These are phyloP conservation scores for Coniochaeta sp. DNA, from an alignment of 2,329 filamentous ascomycete genomes.

Conservation along the genomic window DNA sequence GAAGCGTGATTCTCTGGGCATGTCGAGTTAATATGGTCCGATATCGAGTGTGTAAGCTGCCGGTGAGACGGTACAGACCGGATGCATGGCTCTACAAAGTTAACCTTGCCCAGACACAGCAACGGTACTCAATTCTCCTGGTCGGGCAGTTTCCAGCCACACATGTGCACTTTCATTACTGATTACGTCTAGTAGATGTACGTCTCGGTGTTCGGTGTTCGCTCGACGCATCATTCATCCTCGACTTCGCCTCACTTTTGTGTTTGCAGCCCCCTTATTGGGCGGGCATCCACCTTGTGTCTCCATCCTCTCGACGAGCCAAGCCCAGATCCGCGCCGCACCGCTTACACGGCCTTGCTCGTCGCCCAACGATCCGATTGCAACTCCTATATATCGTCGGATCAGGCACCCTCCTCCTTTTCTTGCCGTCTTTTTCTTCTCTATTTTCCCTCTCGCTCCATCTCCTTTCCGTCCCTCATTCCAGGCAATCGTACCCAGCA, in stretches of 20 bases:
- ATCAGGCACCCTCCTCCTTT: not conserved
- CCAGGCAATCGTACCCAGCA: no score
- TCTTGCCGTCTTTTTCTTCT: not conserved
- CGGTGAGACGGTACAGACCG: not conserved
- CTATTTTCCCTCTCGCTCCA: not conserved
- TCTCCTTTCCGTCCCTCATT: not conserved
- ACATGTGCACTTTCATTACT: not conserved
- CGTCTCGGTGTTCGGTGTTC: not conserved
- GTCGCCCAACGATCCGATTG: not conserved
- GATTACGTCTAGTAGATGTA: not conserved
- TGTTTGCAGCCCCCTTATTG: not conserved
- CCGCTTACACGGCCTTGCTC: not conserved
- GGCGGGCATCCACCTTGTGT: not conserved
- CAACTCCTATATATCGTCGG: not conserved
- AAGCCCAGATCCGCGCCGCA: not conserved
- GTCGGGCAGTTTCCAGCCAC: no score
- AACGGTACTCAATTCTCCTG: no score
- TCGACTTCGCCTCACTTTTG: not conserved
- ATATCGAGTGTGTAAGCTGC: not conserved
- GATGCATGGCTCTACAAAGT: not conserved
- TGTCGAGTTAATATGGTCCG: slow-evolving; percentile 37
- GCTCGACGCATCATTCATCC: not conserved
- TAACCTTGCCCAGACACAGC: no score
- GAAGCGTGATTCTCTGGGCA: slow-evolving; percentile 38
- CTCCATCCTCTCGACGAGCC: not conserved